Evolutionary conservation across 2,329 filamentous ascomycete genomes (phyloP).

Genomic region (Capronia coronata): DNA sequence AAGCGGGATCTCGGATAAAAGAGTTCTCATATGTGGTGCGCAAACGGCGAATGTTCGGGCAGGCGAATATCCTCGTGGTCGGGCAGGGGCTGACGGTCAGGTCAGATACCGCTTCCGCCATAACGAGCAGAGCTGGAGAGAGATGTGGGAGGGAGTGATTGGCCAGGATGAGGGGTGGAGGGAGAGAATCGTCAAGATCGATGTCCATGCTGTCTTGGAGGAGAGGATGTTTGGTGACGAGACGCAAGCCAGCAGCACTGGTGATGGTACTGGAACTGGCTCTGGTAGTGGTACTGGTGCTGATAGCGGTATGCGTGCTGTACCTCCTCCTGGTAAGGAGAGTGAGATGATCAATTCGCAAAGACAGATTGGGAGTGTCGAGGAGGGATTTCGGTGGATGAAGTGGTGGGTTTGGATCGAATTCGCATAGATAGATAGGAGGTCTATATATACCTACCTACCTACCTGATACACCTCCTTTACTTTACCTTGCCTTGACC

Average conservation of each 20-base stretch:
- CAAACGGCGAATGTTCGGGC: constrained; percentile 27
- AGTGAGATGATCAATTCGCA: constrained; percentile 2
- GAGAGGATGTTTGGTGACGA: background rate
- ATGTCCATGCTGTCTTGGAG: constrained; percentile 17
- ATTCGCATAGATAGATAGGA: constrained; percentile 15
- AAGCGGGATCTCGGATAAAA: background rate
- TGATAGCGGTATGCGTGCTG: background rate
- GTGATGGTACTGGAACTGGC: background rate
- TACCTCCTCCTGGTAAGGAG: background rate
- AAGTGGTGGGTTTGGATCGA: constrained; percentile 26
- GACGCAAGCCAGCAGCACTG: background rate
- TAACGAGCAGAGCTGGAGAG: constrained; percentile 46
- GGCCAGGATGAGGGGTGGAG: constrained; percentile 27
- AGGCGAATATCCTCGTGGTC: constrained; percentile 15
- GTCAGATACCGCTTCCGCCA: constrained; percentile 19
- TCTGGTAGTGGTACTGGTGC: background rate
- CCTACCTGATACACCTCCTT: too few species aligned
- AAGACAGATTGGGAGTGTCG: constrained; percentile 6
- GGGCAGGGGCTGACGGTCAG: background rate
- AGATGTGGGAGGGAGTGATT: constrained; percentile 51
- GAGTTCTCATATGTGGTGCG: constrained; percentile 25
- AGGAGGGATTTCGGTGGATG: constrained; percentile 25
- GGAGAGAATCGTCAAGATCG: constrained; percentile 25
- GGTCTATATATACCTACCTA: too few species aligned
- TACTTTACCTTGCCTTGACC: too few species aligned